Base-by-base conservation (phyloP, 306 rosid species). In the Castanea mollissima region DNA sequence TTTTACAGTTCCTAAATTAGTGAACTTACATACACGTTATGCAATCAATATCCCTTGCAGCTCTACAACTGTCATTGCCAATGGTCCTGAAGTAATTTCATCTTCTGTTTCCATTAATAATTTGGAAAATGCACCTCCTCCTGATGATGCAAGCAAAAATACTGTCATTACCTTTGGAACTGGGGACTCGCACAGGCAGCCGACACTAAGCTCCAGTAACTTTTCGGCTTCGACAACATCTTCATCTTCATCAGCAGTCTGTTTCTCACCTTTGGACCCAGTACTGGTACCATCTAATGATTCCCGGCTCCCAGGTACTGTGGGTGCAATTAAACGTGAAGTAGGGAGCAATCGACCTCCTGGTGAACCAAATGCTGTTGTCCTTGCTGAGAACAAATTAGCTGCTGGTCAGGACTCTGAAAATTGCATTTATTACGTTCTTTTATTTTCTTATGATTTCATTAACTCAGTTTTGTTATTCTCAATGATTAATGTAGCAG, bases 211-310 rank as follows among this genome's bases (percentile, higher is more conserved):
- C 74, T 81, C 87, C 78, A 74, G 73, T 84, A 79, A 76, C 78
- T 56, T 71, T 60, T 69, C 82, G 6, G 87, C 78, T 64, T 69
- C 85, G 20, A 72, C 77, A 23, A 77, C 81, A 29, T 85, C 81
- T 29, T 78, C 85, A 73, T 85, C 96, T 78, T 80, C 92, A 49
- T 79, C 87, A 21, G 83, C 84, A 29, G 81, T 67, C 74, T 81
- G 87, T 82, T 91, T 87, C 84, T 85, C 90, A 31, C 71, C 94
- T 77, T 91, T 85, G 69, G 98, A 89, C 79, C 91, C 91, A 18
- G 86, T 88, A 38, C 82, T 90, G 69, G 89, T 86, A 75, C 94
- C 94, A 69, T 84, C 89, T 67, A 85, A 76, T 72, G 97, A 90
- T 84, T 82, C 85, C 67, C 73, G 83, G 84, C 57, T 83, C 84